These are phyloP conservation scores for Pyrenochaeta sp. DNA, from an alignment of 2,329 filamentous ascomycete species.

Conservation along the genomic window DNA sequence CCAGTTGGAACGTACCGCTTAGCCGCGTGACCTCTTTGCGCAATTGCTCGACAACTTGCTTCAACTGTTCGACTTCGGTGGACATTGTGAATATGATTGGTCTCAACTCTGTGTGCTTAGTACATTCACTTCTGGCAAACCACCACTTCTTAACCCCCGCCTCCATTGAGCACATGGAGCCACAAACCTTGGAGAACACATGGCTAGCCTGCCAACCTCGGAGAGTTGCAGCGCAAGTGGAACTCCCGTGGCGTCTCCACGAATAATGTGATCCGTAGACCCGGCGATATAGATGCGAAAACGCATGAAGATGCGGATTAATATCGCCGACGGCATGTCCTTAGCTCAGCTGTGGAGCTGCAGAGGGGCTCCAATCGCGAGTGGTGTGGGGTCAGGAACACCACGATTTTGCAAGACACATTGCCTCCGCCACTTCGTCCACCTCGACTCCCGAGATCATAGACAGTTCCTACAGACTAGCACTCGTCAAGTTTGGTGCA, in stretches of 20 bases:
- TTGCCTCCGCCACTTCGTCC: neutral
- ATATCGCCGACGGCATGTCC: slow-evolving; percentile 30
- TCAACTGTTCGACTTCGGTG: slow-evolving; percentile 40
- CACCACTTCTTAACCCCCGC: slow-evolving; percentile 20
- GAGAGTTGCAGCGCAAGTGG: slow-evolving; percentile 7
- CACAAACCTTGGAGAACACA: slow-evolving; percentile 8
- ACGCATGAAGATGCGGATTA: slow-evolving; percentile 20
- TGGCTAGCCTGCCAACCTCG: slow-evolving; percentile 13
- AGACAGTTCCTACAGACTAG: neutral
- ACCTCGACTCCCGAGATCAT: neutral
- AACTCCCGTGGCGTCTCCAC: slow-evolving; percentile 16
- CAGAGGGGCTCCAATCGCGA: slow-evolving; percentile 1
- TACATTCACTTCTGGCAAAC: slow-evolving; percentile 1
- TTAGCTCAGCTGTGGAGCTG: slow-evolving; percentile 10
- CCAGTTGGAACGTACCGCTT: slow-evolving; percentile 27
- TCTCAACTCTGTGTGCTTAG: neutral
- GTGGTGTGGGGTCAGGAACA: slow-evolving; percentile 21
- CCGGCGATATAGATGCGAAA: slow-evolving; percentile 22
- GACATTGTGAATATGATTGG: slow-evolving; percentile 24
- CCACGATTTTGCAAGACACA: neutral
- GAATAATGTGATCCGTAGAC: slow-evolving; percentile 15
- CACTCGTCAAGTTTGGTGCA: no score
- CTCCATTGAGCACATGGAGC: slow-evolving; percentile 8
- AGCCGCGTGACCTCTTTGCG: slow-evolving; percentile 38
- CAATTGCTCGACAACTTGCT: slow-evolving; percentile 32